These are phyloP conservation scores for Eucalyptus cloeziana DNA, from an alignment of 345 rosid genomes.

Conservation along the genomic window DNA sequence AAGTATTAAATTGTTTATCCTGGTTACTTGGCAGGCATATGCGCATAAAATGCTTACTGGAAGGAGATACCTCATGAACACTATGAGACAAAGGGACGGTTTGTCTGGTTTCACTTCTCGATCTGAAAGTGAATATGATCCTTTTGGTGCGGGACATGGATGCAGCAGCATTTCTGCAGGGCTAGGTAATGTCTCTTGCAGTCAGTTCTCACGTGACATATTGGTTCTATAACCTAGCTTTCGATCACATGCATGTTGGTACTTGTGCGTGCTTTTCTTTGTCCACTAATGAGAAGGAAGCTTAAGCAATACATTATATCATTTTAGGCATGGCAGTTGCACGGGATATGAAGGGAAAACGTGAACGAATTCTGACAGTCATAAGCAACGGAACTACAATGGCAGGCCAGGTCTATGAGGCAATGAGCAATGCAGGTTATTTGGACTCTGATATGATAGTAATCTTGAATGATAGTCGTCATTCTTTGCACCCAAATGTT, in stretches of 20 bases:
- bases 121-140: conserved; percentile 71
- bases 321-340: conserved; percentile 77
- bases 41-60: conserved; percentile 83
- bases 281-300: neutral
- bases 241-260: neutral
- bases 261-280: neutral
- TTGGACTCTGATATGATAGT: conserved; percentile 86
- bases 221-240: neutral
- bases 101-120: conserved; percentile 53
- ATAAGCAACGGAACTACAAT: conserved; percentile 72
- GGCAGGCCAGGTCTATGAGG: conserved; percentile 95
- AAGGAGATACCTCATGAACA: conserved; percentile 59
- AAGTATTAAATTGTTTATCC: neutral
- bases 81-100: conserved; percentile 47
- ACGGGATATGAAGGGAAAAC: conserved; percentile 84
- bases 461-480: conserved; percentile 77
- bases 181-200: conserved; percentile 41
- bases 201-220: neutral
- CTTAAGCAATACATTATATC: neutral
- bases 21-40: conserved; percentile 47
- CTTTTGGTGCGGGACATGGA: conserved; percentile 90
- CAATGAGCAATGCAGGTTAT: conserved; percentile 94
- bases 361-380: conserved; percentile 58
- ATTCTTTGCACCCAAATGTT: conserved; percentile 59
- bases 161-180: conserved; percentile 93